Base-by-base conservation (phyloP, 2,329 filamentous ascomycete species). In the Fusarium sambucinum region DNA sequence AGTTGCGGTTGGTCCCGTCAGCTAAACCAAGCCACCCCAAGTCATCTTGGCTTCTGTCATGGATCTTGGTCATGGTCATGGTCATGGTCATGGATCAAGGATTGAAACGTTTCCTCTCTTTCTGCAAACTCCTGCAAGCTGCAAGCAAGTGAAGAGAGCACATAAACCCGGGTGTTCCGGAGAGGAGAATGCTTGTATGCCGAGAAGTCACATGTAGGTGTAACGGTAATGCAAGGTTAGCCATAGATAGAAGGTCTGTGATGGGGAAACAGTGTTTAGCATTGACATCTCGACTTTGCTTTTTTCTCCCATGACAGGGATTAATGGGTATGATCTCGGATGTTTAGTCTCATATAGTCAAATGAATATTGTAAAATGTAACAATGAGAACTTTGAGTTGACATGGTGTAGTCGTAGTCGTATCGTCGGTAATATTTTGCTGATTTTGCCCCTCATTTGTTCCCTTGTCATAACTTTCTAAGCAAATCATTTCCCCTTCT, bases 201-300 rank as follows among this genome's bases (percentile, higher is more conserved):
- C 61, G 61, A 38, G 55, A 11, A 38, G 46, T 59, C 61, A 64
- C 53, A 64, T 47, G 61, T 21, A 38, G 11, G 35, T 45, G 57
- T 33, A 40, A 56, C 50, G 32, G 37, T 12, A 33, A 56, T 48
- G 35, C 38, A 44, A 21, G 41, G 46, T 59, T 65, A 53, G 44
- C 61, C 61, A 38, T 29, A 59, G 46, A 64, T 53, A 64, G 61
- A 64, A 64, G 60, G 61, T 65, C 59, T 58, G 14, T 30, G 19
- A n/a, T 27, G 51, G 50, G 32, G 44, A 29, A 47, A 23, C 29
- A 47, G 32, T 23, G 19, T 19, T 25, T 35, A 16, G 33, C 21
- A 6, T 37, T 41, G 13, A 17, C 32, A 42, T 19, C 52, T n/a
- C 12, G 57, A 52, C 59, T 64, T 64, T 59, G 61, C 61, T 59